These are phyloP conservation scores for Barnettozyma vustinii DNA, from an alignment of 805 yeast genomes.

Conservation along the genomic window DNA sequence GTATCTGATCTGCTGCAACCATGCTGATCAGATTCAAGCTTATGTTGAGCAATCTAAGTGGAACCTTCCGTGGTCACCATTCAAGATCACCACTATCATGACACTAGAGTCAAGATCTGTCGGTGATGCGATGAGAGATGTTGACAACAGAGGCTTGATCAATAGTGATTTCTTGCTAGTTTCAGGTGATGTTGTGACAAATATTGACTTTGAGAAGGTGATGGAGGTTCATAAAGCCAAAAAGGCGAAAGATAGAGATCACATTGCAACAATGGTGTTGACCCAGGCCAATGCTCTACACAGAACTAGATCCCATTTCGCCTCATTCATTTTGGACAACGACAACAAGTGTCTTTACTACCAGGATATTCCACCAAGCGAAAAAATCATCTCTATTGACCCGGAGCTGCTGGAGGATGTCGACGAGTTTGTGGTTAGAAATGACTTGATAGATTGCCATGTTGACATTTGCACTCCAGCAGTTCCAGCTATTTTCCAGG, in stretches of 20 bases:
- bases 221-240: slow-evolving; percentile 69
- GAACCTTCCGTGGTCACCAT: slow-evolving; percentile 69
- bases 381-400: slow-evolving; percentile 57
- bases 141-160: slow-evolving; percentile 85
- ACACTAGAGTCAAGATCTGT: slow-evolving; percentile 85
- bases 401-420: slow-evolving; percentile 75
- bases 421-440: slow-evolving; percentile 73
- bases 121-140: slow-evolving; percentile 96
- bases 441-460: slow-evolving; percentile 93
- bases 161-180: slow-evolving; percentile 86
- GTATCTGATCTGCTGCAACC: slow-evolving; percentile 82
- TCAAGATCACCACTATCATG: slow-evolving; percentile 71
- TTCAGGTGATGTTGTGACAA: slow-evolving; percentile 94
- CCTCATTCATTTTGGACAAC: slow-evolving; percentile 77
- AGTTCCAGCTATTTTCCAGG: slow-evolving; percentile 93
- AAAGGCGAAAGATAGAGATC: slow-evolving; percentile 75
- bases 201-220: slow-evolving; percentile 72
- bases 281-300: slow-evolving; percentile 81
- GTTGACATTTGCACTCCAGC: slow-evolving; percentile 93
- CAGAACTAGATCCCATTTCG: slow-evolving; percentile 73
- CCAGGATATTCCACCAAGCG: slow-evolving; percentile 61
- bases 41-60: slow-evolving; percentile 75
- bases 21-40: slow-evolving; percentile 80
- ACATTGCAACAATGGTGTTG: slow-evolving; percentile 90
- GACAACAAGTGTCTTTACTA: slow-evolving; percentile 75